A percentile compares a stretch with the other conserved stretches of the same genome.
Evolutionary conservation across 2,329 filamentous ascomycete genomes (phyloP).

Genomic region (Talaromyces pinophilus): DNA sequence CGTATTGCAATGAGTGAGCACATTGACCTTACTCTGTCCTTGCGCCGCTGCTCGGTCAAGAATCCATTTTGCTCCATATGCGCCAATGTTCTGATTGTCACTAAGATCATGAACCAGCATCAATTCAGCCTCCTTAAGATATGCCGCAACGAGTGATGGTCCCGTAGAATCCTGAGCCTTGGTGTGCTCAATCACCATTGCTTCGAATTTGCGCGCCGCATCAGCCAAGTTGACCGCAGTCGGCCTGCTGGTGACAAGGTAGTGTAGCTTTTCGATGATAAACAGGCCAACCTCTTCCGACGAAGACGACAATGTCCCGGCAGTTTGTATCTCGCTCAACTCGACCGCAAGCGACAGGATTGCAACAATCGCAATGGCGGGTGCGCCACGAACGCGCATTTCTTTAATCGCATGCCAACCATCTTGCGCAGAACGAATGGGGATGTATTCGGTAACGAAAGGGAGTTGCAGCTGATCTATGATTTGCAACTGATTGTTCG

Average conservation of each 20-base stretch:
- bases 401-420: conserved; percentile 67
- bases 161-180: conserved; percentile 37
- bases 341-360: conserved; percentile 86
- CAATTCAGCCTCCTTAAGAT: conserved; percentile 76
- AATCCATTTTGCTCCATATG: conserved; percentile 82
- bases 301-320: conserved; percentile 47
- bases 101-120: conserved; percentile 85
- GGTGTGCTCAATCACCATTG: conserved; percentile 55
- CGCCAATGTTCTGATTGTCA: conserved; percentile 84
- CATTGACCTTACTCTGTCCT: conserved; percentile 65
- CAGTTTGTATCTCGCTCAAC: conserved; percentile 54
- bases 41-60: conserved; percentile 55
- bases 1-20: conserved; percentile 97
- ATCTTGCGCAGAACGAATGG: conserved; percentile 57
- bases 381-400: conserved; percentile 72
- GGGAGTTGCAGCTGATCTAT: conserved; percentile 65
- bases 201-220: conserved; percentile 78
- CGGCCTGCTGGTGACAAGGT: conserved; percentile 83
- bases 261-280: conserved; percentile 76
- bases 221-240: conserved; percentile 95
- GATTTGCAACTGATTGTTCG: conserved; percentile 57
- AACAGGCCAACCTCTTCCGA: conserved; percentile 66
- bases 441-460: conserved; percentile 59
- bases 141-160: conserved; percentile 63
- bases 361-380: conserved; percentile 97